Evolutionary conservation across 208 protist species (phyloP), one percentile per base, ranked within the genome.

Genomic region (Leishmania tarentolae): DNA sequence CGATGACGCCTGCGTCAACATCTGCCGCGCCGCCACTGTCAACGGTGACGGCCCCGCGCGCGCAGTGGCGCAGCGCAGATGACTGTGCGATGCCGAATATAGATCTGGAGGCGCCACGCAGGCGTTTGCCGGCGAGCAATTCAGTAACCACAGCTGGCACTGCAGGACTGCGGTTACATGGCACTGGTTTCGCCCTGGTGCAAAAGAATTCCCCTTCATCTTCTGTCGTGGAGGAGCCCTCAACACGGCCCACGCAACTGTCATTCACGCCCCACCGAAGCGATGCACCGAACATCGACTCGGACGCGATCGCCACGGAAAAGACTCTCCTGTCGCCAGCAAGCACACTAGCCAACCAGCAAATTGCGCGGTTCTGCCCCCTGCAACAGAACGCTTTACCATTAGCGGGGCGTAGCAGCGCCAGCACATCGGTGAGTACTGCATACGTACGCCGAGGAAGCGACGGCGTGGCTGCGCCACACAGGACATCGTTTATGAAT

Each of bases 401-500:
- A 44, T 11, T 19, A 37, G 56, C 53, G 31, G 73, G 56, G 28
- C 56, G 21, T 35, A 40, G 21, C 15, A 77, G 37, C 9, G 40
- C 37, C 11, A 86, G 82, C 77, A 52, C 76, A 24, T 86, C 82
- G 40, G 46, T 71, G 17, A 86, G 74, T 65, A 31, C 78, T 57
- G 77, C 61, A 42, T 89, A 89, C 82, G 83, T 84, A 72, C 83
- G 79, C 56, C 82, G 86, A 28, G 83, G 86, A 40, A 52, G n/a
- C 65, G 79, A 69, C 53, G 44, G 65, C 61, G 79, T 42, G 13
- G 57, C 68, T 1, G 76, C 31, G 24, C 75, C 75, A 47, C 76
- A 81, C 50, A 78, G 65, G 13, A 86, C 86, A 17, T 56, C 76
- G 17, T 86, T 86, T 53, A 83, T 89, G 82, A 86, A 89, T 77